Conservation (phyloP, 305 asterid species). For the Fraxinus paxiana region DNA sequence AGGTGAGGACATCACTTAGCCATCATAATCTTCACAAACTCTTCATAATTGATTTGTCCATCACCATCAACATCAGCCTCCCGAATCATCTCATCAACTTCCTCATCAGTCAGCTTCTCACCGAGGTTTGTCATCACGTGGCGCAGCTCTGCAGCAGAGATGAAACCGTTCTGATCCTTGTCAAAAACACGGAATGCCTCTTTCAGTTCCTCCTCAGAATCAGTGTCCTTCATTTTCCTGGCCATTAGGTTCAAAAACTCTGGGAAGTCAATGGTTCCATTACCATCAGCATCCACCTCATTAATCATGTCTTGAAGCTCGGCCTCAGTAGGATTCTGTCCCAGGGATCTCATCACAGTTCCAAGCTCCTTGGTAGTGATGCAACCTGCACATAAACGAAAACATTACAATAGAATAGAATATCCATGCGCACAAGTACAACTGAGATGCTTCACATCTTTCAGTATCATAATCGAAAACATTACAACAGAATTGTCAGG, state of each 20-base stretch:
- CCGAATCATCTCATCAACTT: conserved; percentile 51
- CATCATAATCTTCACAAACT: conserved; percentile 55
- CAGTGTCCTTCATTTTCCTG: conserved; percentile 44
- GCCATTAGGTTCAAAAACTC: conserved; percentile 51
- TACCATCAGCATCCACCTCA: conserved; percentile 56
- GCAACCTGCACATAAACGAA: conserved; percentile 29
- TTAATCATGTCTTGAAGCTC: conserved; percentile 49
- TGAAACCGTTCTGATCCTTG: conserved; percentile 49
- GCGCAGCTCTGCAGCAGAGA: conserved; percentile 53
- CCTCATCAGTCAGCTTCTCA: conserved; percentile 55
- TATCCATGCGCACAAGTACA: not conserved
- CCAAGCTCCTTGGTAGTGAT: conserved; percentile 56
- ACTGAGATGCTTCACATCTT: not conserved
- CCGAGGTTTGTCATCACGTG: conserved; percentile 54
- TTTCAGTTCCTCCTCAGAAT: conserved; percentile 45
- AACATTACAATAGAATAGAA: too few species aligned
- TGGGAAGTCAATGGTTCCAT: conserved; percentile 47
- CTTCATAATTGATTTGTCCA: conserved; percentile 50
- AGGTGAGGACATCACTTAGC: conserved; percentile 35
- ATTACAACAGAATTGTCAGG: not conserved
- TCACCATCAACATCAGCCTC: conserved; percentile 57
- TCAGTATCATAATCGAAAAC: not conserved
- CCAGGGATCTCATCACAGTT: conserved; percentile 52
- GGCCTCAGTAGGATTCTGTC: conserved; percentile 48
- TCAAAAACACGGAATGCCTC: conserved; percentile 46